Evolutionary conservation across 306 rosid species (phyloP).

Genomic region (Crataegus laevigata): DNA sequence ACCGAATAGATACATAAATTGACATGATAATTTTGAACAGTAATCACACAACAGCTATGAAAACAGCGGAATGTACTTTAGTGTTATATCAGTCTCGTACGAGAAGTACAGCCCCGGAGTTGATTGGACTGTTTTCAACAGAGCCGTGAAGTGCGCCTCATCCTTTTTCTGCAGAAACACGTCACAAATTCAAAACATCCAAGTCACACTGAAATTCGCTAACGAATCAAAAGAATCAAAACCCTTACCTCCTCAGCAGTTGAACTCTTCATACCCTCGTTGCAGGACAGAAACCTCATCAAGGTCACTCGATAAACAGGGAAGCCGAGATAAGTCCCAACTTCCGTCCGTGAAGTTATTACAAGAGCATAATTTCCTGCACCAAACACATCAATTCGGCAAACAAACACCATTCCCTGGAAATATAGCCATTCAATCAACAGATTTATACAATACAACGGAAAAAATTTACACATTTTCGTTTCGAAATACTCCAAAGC

Average conservation of each 20-base stretch:
- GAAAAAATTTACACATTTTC: background rate
- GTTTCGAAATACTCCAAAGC: background rate
- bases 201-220: too few species aligned
- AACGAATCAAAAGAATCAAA: too few species aligned
- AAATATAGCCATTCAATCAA: background rate
- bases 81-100: slow-evolving; percentile 73
- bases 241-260: slow-evolving; percentile 1
- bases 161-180: slow-evolving; percentile 11
- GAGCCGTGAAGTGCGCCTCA: slow-evolving; percentile 69
- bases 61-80: too few species aligned
- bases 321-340: slow-evolving; percentile 67
- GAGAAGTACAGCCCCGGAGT: slow-evolving; percentile 84
- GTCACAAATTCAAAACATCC: too few species aligned
- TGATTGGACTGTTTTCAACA: slow-evolving; percentile 75
- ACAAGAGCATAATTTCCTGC: slow-evolving; percentile 76
- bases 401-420: background rate
- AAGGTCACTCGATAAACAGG: slow-evolving; percentile 64
- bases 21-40: too few species aligned
- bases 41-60: too few species aligned
- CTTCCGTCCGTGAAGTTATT: slow-evolving; percentile 75
- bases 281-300: slow-evolving; percentile 72
- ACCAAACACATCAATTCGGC: slow-evolving; percentile 14
- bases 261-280: slow-evolving; percentile 61
- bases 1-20: background rate
- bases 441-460: background rate